phyloP scores from a whole-genome alignment of 2,329 filamentous ascomycete species.

The Lasiodiplodia theobromae region DNA sequence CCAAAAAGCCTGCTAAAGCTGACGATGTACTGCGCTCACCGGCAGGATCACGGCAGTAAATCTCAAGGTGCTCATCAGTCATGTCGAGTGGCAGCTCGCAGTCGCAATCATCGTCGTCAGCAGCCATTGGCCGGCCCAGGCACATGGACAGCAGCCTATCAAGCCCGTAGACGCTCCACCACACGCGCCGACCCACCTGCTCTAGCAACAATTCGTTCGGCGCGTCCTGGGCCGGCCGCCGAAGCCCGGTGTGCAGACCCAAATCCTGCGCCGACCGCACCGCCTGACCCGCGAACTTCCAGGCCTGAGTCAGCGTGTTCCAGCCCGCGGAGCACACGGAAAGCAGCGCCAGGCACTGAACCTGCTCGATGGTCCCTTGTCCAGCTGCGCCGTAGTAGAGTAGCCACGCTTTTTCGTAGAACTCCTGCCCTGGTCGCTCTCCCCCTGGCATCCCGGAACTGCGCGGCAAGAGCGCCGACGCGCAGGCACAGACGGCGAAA shows the following conservation, averaged over 20 bases:
- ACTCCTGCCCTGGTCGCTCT: not conserved
- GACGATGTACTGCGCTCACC: not conserved
- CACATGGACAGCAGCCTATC: slow-evolving; percentile 22
- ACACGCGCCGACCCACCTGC: slow-evolving; percentile 2
- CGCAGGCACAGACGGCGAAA: slow-evolving; percentile 9
- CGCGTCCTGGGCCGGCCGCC: slow-evolving; percentile 12
- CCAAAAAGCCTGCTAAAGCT: slow-evolving; percentile 6
- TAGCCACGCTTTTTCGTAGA: slow-evolving; percentile 11
- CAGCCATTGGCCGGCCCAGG: not conserved
- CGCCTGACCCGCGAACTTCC: slow-evolving; percentile 23
- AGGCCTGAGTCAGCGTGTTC: slow-evolving; percentile 12
- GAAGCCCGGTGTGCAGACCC: slow-evolving; percentile 5
- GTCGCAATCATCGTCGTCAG: slow-evolving; percentile 16
- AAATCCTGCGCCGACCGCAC: slow-evolving; percentile 15
- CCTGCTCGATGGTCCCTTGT: slow-evolving; percentile 15
- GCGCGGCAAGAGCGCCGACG: slow-evolving; percentile 5
- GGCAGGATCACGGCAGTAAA: slow-evolving; percentile 10
- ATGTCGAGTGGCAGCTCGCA: slow-evolving; percentile 6
- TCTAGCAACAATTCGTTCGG: not conserved
- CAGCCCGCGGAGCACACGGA: slow-evolving; percentile 17
- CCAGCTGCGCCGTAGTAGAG: slow-evolving; percentile 3
- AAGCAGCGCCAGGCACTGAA: slow-evolving; percentile 17
- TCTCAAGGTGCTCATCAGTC: slow-evolving; percentile 8
- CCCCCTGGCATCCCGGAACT: not conserved
- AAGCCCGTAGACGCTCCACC: slow-evolving; percentile 22